These are phyloP conservation scores for Musa troglodytarum DNA, from an alignment of 176 grass and related monocot genomes.

Conservation along the genomic window DNA sequence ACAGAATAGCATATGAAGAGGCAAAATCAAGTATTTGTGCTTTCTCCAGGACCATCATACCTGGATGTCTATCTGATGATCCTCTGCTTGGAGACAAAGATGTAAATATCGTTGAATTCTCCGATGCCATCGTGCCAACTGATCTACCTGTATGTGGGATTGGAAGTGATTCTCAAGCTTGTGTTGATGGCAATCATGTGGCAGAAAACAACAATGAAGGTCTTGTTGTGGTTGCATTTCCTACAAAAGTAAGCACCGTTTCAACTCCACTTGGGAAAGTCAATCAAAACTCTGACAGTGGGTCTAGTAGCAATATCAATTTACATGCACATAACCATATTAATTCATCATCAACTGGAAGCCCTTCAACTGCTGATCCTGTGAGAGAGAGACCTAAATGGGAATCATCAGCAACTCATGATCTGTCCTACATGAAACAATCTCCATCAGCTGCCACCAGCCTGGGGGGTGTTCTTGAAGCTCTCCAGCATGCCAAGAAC, in stretches of 20 bases:
- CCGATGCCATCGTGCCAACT: neutral
- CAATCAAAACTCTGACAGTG: conserved; percentile 29
- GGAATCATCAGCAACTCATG: conserved; percentile 36
- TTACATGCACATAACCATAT: conserved; percentile 1
- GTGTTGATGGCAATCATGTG: conserved; percentile 21
- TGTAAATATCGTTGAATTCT: conserved; percentile 10
- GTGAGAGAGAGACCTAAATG: conserved; percentile 32
- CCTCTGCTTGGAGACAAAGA: conserved; percentile 13
- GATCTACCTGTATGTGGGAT: conserved; percentile 1
- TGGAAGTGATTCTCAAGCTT: conserved; percentile 20
- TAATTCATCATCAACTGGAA: conserved; percentile 32
- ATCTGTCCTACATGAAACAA: conserved; percentile 17
- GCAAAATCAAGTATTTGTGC: neutral
- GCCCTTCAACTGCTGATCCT: conserved; percentile 28
- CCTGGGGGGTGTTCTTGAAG: conserved; percentile 34
- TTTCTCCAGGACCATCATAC: neutral
- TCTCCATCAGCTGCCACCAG: conserved; percentile 17
- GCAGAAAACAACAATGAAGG: conserved; percentile 3
- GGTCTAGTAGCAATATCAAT: conserved; percentile 19
- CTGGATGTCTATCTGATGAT: neutral
- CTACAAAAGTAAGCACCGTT: neutral
- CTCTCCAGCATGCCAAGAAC: conserved; percentile 53
- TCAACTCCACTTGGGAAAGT: neutral
- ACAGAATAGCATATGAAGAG: neutral
- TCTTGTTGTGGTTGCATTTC: conserved; percentile 10